Evolutionary conservation across 768 basidiomycete species (phyloP).

Genomic region (Mycena polygramma): DNA sequence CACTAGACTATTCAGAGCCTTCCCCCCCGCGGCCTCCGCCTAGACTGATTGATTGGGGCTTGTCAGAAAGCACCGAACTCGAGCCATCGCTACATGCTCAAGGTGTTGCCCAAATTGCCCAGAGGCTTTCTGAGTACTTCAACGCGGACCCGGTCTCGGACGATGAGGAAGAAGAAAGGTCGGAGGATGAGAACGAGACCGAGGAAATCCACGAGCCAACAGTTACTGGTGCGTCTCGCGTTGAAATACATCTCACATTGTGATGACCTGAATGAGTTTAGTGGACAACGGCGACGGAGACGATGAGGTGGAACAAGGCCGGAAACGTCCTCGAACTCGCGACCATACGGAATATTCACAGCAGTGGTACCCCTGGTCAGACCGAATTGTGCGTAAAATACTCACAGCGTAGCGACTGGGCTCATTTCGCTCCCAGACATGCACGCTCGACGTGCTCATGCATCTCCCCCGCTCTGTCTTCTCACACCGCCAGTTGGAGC

Average conservation of each 20-base stretch:
- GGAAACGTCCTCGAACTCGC: neutral
- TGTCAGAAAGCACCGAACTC: slow-evolving; percentile 1
- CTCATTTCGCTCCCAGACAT: slow-evolving; percentile 46
- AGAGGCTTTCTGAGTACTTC: neutral
- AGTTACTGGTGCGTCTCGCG: neutral
- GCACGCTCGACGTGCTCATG: slow-evolving; percentile 47
- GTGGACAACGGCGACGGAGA: neutral
- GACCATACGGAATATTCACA: neutral
- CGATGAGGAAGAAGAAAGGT: neutral
- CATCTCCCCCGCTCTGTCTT: slow-evolving; percentile 49
- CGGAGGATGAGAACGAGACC: neutral
- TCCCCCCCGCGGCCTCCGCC: neutral
- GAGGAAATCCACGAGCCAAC: neutral
- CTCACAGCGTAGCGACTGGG: neutral
- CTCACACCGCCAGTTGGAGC: slow-evolving; percentile 44
- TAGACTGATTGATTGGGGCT: neutral
- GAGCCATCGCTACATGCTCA: neutral
- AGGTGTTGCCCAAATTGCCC: neutral
- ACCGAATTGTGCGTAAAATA: neutral
- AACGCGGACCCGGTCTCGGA: neutral
- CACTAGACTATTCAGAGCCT: neutral
- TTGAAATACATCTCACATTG: neutral
- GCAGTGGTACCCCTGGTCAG: slow-evolving; percentile 3
- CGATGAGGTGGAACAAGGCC: neutral
- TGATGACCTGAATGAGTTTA: neutral